Evolutionary conservation across 805 yeast species (phyloP).

Genomic region (Metschnikowia rubicola): DNA sequence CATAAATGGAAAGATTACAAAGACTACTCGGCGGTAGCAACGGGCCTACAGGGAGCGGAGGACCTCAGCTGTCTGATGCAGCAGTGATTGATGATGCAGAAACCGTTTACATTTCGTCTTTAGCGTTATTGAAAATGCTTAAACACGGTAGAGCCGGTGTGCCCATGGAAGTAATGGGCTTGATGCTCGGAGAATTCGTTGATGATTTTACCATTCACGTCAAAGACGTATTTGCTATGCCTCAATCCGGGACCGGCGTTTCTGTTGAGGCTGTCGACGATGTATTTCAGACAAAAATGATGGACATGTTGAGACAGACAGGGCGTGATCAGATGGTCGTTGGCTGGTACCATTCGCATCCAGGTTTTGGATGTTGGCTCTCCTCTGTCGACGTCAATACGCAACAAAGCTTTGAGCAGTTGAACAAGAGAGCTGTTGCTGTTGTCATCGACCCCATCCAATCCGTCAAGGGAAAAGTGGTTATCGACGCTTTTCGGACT

Average conservation of each 20-base stretch:
- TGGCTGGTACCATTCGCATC: slow-evolving; percentile 99
- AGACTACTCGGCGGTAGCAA: slow-evolving; percentile 43
- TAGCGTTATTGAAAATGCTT: slow-evolving; percentile 93
- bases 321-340: slow-evolving; percentile 99
- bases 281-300: slow-evolving; percentile 97
- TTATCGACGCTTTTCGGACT: slow-evolving; percentile 95
- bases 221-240: slow-evolving; percentile 99
- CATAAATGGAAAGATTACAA: slow-evolving; percentile 47
- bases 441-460: slow-evolving; percentile 98
- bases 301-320: slow-evolving; percentile 98
- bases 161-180: slow-evolving; percentile 86
- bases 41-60: slow-evolving; percentile 42
- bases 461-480: slow-evolving; percentile 97
- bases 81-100: slow-evolving; percentile 93
- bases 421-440: slow-evolving; percentile 94
- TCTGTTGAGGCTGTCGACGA: slow-evolving; percentile 99
- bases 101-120: slow-evolving; percentile 92
- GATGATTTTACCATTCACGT: slow-evolving; percentile 97
- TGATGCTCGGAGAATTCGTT: slow-evolving; percentile 97
- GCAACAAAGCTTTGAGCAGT: slow-evolving; percentile 95
- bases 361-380: slow-evolving; percentile 99
- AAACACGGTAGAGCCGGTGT: slow-evolving; percentile 94
- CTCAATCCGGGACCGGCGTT: slow-evolving; percentile 97
- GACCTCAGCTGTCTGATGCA: slow-evolving; percentile 53
- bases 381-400: slow-evolving; percentile 97